A percentile compares a stretch with the other conserved stretches of the same genome.
Evolutionary conservation across 2,329 filamentous ascomycete species (phyloP).

Genomic region (Verticillium albo-atrum): DNA sequence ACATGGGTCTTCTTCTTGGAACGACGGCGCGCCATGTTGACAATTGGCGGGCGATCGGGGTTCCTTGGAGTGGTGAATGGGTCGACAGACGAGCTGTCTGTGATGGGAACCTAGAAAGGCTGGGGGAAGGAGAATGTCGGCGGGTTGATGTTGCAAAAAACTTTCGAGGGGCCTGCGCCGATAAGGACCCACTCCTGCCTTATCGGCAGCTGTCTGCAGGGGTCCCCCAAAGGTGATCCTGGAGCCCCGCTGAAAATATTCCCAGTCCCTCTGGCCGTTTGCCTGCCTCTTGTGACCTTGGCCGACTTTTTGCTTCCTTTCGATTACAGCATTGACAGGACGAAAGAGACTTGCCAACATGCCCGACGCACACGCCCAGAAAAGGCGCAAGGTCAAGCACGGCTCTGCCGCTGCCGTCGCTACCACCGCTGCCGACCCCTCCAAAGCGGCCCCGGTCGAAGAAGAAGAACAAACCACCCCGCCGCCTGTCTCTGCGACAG

Average conservation of each 20-base stretch:
- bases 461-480: neutral
- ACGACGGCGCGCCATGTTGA: conserved; percentile 70
- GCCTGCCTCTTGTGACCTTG: neutral
- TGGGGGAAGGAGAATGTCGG: neutral
- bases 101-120: neutral
- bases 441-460: neutral
- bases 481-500: neutral
- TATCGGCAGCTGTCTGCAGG: conserved; percentile 4
- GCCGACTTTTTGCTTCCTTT: neutral
- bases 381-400: neutral
- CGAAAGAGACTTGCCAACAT: neutral
- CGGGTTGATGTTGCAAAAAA: conserved; percentile 5
- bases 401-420: neutral
- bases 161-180: conserved; percentile 8
- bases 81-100: conserved; percentile 9
- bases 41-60: conserved; percentile 1
- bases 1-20: conserved; percentile 88
- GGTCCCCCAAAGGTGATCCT: neutral
- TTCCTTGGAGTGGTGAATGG: conserved; percentile 5
- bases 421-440: neutral
- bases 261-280: neutral
- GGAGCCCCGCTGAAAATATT: neutral
- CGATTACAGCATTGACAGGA: neutral
- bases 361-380: neutral
- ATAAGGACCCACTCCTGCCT: neutral